Base-by-base conservation (phyloP, 257 asterid species). In the Petrea volubilis region DNA sequence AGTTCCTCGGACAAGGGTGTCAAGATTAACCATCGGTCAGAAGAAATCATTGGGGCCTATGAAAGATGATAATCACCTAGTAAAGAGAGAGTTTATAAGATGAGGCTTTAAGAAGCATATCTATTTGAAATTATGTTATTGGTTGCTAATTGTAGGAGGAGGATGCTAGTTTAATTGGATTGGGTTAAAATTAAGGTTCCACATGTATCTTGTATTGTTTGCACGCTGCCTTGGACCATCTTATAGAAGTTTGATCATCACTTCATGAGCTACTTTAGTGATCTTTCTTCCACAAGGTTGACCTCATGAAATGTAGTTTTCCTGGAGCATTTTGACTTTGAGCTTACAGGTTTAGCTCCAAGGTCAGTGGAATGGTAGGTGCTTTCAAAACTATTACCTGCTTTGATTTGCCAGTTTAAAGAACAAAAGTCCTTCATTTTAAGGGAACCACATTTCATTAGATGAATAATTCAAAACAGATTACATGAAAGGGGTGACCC, bases 171-270 rank as follows among this genome's bases (percentile, higher is more conserved):
- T 6, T 31, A n/a, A 50, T 29, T 11, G 31, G 60, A 20, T 24
- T 29, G 71, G 36, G 31, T 56, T 27, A 56, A 55, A 24, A 24
- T 55, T 7, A 18, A 8, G 15, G 58, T 51, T 9, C 31, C 14
- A 9, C 58, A 23, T 21, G 58, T 21, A 24, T 12, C 9, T 55
- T 55, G 20, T 55, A 25, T 24, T 6, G 2, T 55, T 55, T 55
- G 61, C 33, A 12, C 6, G 6, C 41, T 4, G 18, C 11, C 7
- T 13, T 13, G 21, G 38, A 10, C 56, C 14, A n/a, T 23, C 29
- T 51, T 15, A 18, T 11, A 50, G 17, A 46, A 65, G 46, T 65
- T 65, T 18, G 46, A 65, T 66, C 49, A 66, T 29, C 71, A 20
- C 18, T 66, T 66, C 29, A 66, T 28, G 12, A 29, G 49, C 60